Evolutionary conservation across 768 basidiomycete genomes (phyloP).

Genomic region (Leucocoprinus birnbaumii): DNA sequence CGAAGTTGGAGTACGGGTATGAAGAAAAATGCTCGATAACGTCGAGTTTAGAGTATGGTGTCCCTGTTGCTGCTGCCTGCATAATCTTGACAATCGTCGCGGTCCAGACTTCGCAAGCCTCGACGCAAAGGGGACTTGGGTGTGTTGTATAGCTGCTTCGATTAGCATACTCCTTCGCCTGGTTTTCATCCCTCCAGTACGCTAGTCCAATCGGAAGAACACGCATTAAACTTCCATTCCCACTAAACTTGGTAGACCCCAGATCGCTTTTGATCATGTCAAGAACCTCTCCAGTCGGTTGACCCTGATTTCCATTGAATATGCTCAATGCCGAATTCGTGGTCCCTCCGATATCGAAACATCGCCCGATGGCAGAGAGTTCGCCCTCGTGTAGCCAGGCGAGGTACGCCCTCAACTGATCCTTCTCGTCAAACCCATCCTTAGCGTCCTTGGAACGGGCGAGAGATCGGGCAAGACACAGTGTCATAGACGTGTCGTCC

Average conservation of each 20-base stretch:
- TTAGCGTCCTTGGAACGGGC: slow-evolving; percentile 11
- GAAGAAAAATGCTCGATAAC: slow-evolving; percentile 33
- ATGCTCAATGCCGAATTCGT: slow-evolving; percentile 29
- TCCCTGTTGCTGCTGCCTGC: slow-evolving; percentile 20
- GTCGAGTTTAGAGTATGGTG: slow-evolving; percentile 33
- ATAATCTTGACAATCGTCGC: slow-evolving; percentile 31
- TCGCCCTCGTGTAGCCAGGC: slow-evolving; percentile 30
- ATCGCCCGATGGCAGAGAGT: slow-evolving; percentile 30
- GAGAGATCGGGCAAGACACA: slow-evolving; percentile 41
- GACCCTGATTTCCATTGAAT: slow-evolving; percentile 16
- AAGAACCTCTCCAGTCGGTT: slow-evolving; percentile 6
- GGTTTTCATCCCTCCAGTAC: slow-evolving; percentile 34
- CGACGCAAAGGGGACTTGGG: slow-evolving; percentile 35
- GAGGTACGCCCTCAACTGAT: slow-evolving; percentile 32
- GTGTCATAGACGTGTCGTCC: slow-evolving; percentile 46
- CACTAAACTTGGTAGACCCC: slow-evolving; percentile 22
- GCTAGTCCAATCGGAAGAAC: slow-evolving; percentile 39
- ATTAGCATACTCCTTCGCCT: slow-evolving; percentile 28
- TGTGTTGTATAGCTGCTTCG: slow-evolving; percentile 42
- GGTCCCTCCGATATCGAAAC: slow-evolving; percentile 40
- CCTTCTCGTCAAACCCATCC: slow-evolving; percentile 30
- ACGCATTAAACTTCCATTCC: slow-evolving; percentile 47
- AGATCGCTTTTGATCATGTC: slow-evolving; percentile 26
- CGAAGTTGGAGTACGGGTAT: slow-evolving; percentile 32
- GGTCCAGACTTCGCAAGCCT: slow-evolving; percentile 41